Conservation (phyloP, 306 rosid genomes). For the Quercus rubra region DNA sequence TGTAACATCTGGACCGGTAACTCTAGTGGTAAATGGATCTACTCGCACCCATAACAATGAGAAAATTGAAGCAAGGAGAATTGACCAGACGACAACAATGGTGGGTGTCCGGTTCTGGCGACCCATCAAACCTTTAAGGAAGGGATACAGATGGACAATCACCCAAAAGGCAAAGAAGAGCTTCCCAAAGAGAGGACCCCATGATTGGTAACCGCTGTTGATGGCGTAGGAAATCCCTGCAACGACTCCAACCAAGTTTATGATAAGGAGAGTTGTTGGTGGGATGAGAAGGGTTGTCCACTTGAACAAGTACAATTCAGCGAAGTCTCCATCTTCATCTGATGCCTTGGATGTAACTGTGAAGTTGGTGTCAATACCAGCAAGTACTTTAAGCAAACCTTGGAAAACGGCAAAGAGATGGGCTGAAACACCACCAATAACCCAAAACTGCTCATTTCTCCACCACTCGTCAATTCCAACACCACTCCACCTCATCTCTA, state of each 20-base stretch:
- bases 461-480: slow-evolving; percentile 98
- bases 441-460: slow-evolving; percentile 99
- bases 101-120: slow-evolving; percentile 96
- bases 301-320: slow-evolving; percentile 90
- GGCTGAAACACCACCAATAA: slow-evolving; percentile 93
- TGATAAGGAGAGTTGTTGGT: slow-evolving; percentile 84
- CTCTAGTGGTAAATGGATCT: slow-evolving; percentile 82
- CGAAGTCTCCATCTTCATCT: slow-evolving; percentile 85
- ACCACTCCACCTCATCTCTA: slow-evolving; percentile 99
- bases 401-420: slow-evolving; percentile 93
- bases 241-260: slow-evolving; percentile 91
- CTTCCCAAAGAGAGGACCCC: slow-evolving; percentile 98
- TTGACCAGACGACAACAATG: slow-evolving; percentile 89
- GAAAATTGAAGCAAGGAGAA: slow-evolving; percentile 91
- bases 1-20: slow-evolving; percentile 82
- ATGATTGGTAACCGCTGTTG: slow-evolving; percentile 95
- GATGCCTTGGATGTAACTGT: slow-evolving; percentile 97
- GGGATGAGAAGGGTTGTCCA: slow-evolving; percentile 99
- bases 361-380: slow-evolving; percentile 95
- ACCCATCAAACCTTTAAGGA: slow-evolving; percentile 99
- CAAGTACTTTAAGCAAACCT: slow-evolving; percentile 94
- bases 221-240: slow-evolving; percentile 95
- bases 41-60: slow-evolving; percentile 86
- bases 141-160: slow-evolving; percentile 88
- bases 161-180: slow-evolving; percentile 99